phyloP scores from a whole-genome alignment of 768 basidiomycete genomes.

The Cytidiella melzeri region DNA sequence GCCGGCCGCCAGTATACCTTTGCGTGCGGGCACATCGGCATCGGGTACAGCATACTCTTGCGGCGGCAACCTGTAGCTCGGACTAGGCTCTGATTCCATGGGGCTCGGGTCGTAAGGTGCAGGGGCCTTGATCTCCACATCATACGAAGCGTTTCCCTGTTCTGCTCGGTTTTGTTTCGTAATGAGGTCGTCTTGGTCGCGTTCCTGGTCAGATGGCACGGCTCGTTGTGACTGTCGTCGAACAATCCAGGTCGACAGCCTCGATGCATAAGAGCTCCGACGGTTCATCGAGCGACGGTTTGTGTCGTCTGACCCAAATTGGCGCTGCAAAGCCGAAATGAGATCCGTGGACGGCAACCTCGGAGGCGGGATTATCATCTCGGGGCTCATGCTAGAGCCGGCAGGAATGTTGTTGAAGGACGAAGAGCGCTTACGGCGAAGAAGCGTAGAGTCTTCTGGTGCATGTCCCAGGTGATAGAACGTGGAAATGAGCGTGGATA shows the following conservation, averaged over 20 bases:
- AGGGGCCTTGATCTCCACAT: not conserved
- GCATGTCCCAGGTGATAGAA: constrained; percentile 26
- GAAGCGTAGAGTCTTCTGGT: constrained; percentile 5
- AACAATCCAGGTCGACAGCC: constrained; percentile 35
- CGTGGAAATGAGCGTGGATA: constrained; percentile 49
- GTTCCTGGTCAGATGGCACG: constrained; percentile 18
- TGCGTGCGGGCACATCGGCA: not conserved
- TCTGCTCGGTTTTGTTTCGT: constrained; percentile 30
- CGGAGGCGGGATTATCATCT: constrained; percentile 9
- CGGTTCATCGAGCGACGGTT: not conserved
- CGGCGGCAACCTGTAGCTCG: not conserved
- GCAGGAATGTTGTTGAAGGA: constrained; percentile 21
- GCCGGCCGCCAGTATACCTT: not conserved
- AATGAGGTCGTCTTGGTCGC: constrained; percentile 10
- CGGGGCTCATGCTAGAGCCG: not conserved
- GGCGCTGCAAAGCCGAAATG: not conserved
- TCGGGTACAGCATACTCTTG: not conserved
- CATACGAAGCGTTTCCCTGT: constrained; percentile 17
- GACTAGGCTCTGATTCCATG: not conserved
- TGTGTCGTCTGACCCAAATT: not conserved
- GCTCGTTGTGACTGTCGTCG: constrained; percentile 21
- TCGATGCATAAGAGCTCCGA: not conserved
- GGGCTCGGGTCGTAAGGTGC: not conserved
- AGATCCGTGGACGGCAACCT: constrained; percentile 11
- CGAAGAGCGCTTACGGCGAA: constrained; percentile 13